phyloP scores from a whole-genome alignment of 768 basidiomycete species.

The Suillus clintonianus region DNA sequence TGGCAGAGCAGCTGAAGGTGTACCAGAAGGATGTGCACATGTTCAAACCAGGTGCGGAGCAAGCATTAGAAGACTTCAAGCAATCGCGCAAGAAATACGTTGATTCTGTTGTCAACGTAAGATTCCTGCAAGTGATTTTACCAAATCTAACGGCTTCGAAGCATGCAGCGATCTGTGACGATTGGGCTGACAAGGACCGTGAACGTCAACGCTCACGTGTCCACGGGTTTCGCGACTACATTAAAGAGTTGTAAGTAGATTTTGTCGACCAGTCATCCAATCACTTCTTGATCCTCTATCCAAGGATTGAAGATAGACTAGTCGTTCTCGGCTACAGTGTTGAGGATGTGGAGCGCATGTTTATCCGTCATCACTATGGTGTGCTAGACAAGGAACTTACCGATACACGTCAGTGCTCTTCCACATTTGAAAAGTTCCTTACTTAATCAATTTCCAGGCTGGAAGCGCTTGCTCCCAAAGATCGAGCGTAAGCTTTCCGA shows the following conservation, averaged over 20 bases:
- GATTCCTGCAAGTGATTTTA: background rate
- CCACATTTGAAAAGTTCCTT: background rate
- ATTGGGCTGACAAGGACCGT: background rate
- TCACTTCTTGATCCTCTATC: background rate
- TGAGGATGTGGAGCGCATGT: background rate
- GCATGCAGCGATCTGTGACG: background rate
- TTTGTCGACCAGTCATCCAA: background rate
- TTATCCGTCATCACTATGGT: background rate
- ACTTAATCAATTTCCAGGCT: background rate
- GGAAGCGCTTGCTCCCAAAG: background rate
- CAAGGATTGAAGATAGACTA: background rate
- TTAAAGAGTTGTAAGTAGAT: background rate
- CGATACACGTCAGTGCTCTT: background rate
- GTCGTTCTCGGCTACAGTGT: background rate
- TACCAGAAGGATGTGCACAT: constrained; percentile 20
- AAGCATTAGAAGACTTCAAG: constrained; percentile 27
- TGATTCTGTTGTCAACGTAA: background rate
- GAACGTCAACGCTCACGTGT: background rate
- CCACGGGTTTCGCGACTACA: background rate
- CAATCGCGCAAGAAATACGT: constrained; percentile 15
- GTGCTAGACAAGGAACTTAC: background rate
- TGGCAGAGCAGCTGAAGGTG: constrained; percentile 15
- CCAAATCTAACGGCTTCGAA: background rate
- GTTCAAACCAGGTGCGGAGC: constrained; percentile 23
- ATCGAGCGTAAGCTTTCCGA: background rate